phyloP scores from a whole-genome alignment of 257 asterid genomes.

The Penstemon eatonii region DNA sequence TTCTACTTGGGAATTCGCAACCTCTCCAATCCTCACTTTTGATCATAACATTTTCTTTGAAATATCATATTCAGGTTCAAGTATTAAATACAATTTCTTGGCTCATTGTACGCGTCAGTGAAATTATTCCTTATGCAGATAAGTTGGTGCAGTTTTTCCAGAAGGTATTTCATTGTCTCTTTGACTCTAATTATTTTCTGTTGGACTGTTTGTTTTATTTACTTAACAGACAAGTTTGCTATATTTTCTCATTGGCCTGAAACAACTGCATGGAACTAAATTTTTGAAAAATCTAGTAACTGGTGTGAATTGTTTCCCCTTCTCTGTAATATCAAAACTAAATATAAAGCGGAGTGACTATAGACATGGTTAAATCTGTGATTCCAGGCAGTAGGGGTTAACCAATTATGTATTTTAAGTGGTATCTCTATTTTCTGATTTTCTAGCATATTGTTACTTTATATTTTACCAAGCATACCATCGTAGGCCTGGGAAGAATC shows the following conservation, averaged over 20 bases:
- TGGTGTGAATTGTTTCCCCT: not conserved
- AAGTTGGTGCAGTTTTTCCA: constrained; percentile 82
- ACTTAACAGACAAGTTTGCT: not conserved
- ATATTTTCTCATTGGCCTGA: constrained; percentile 11
- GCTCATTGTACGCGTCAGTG: constrained; percentile 74
- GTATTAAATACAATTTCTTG: constrained; percentile 80
- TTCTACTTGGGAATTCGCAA: constrained; percentile 6
- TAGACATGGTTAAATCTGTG: too few relatives aligned
- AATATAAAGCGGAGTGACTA: not conserved
- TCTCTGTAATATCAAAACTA: not conserved
- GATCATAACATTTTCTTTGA: constrained; percentile 18
- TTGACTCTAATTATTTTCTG: not conserved
- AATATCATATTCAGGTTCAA: constrained; percentile 72
- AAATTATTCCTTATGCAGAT: constrained; percentile 71
- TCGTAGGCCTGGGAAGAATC: constrained; percentile 94
- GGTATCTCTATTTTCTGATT: constrained; percentile 4
- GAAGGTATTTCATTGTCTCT: constrained; percentile 54
- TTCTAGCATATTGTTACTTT: constrained; percentile 20
- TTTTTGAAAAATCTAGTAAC: too few relatives aligned
- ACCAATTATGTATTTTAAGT: not conserved
- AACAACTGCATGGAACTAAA: constrained; percentile 1
- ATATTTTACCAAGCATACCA: constrained; percentile 28
- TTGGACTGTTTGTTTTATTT: constrained; percentile 1
- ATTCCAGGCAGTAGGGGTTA: too few relatives aligned
- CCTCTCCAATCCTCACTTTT: constrained; percentile 8